These are phyloP conservation scores for Uronychia binucleata DNA, from an alignment of 73 alveolate species.

Conservation along the genomic window DNA sequence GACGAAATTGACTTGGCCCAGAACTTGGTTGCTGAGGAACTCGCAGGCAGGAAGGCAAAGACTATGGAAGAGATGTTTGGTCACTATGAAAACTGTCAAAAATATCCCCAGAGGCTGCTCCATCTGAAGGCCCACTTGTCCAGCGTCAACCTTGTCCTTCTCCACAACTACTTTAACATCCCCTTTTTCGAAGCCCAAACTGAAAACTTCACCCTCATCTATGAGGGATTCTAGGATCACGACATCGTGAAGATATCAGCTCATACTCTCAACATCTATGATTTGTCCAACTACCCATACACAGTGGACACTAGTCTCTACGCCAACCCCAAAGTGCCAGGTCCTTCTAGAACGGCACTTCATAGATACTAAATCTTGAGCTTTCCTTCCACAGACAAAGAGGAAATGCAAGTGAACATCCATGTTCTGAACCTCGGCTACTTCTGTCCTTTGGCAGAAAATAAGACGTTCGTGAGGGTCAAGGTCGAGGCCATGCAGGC, in stretches of 20 bases:
- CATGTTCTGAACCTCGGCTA: background rate
- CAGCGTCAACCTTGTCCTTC: slow-evolving; percentile 4
- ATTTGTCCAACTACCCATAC: slow-evolving; percentile 39
- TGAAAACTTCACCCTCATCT: background rate
- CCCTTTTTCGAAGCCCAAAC: slow-evolving; percentile 13
- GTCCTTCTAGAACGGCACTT: background rate
- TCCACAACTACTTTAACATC: slow-evolving; percentile 15
- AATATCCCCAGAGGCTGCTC: background rate
- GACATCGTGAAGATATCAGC: background rate
- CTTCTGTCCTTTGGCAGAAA: background rate
- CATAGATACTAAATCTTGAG: background rate
- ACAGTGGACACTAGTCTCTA: slow-evolving; percentile 21
- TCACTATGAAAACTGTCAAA: background rate
- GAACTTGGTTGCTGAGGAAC: background rate
- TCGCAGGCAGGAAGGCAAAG: background rate
- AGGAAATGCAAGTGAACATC: background rate
- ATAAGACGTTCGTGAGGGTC: background rate
- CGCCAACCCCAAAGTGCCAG: background rate
- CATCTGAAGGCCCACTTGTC: background rate
- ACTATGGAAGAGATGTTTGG: background rate
- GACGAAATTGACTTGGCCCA: background rate
- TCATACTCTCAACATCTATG: slow-evolving; percentile 3
- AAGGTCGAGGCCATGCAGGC: background rate
- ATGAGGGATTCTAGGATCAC: slow-evolving; percentile 15
- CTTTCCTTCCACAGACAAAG: background rate